Base-by-base conservation (phyloP, 495 filamentous ascomycete species). In the Pseudoneurospora amorphoporcata region DNA sequence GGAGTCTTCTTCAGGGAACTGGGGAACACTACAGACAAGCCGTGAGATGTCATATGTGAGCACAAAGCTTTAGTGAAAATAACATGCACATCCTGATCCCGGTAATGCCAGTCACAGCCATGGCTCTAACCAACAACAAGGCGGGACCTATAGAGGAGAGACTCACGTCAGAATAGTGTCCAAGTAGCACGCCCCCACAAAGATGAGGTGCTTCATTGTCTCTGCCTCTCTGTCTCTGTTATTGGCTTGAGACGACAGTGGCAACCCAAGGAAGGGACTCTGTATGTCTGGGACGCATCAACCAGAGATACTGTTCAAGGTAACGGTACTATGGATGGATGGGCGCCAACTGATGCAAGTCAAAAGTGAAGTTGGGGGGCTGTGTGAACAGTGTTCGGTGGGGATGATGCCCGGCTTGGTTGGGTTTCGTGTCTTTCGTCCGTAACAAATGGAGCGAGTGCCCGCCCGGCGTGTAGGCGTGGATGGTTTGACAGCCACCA, bases 1-100 rank as follows among this genome's bases (percentile, higher is more conserved):
- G 65, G 88, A 85, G 84, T 93, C 91, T 80, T 92, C 91, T 17
- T 74, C 79, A 19, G 91, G 91, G 76, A 88, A 93, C 76, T 88
- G 77, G 40, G 88, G 86, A 39, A 91, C 87, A 73, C 91, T 92
- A 65, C n/a, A 68, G 35, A 69, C 75, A 69, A 75, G 70, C 71
- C 73, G 40, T 61, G 35, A 75, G 73, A 73, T 75, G 58, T 74
- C 70, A 70, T 65, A 73, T 72, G 72, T 74, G 53, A 65, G 53
- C 53, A 65, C 53, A 35, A 12, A 35, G 71, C 74, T 72, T 70
- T 71, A 75, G 35, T 73, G 70, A 74, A 70, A 42, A 61, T 35
- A 65, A 12, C 39, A 35, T 58, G 12, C 38, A 17, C 29, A 35
- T 65, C 14, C 53, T 29, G 53, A 65, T 37, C 53, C 53, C 14